phyloP scores from a whole-genome alignment of 2,329 filamentous ascomycete species.

The Akanthomyces muscarius region DNA sequence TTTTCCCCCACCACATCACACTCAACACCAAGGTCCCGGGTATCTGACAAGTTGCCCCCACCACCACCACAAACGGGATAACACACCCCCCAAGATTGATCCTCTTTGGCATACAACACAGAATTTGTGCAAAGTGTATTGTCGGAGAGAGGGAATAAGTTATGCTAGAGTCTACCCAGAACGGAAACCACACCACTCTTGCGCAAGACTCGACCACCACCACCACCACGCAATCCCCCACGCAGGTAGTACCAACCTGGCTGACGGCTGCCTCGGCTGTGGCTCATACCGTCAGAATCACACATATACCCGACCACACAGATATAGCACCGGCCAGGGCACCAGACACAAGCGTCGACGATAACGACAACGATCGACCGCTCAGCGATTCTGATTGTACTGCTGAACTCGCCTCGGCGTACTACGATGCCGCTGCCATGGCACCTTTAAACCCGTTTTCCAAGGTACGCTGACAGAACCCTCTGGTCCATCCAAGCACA shows the following conservation, averaged over 20 bases:
- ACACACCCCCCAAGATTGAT: no score
- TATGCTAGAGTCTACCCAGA: constrained; percentile 9
- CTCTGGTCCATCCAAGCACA: not conserved
- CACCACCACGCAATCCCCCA: not conserved
- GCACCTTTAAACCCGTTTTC: constrained; percentile 52
- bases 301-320: constrained; percentile 3
- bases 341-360: not conserved
- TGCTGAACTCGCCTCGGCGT: constrained; percentile 38
- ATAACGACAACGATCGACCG: not conserved
- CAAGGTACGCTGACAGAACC: constrained; percentile 40
- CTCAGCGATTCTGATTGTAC: not conserved
- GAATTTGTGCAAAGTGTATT: not conserved
- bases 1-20: no score
- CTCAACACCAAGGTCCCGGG: not conserved
- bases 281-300: constrained; percentile 11
- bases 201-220: not conserved
- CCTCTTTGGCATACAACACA: no score
- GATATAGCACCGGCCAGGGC: not conserved
- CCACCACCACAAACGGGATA: no score
- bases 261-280: constrained; percentile 13
- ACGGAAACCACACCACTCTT: not conserved
- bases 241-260: constrained; percentile 1
- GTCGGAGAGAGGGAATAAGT: not conserved
- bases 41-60: not conserved
- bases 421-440: constrained; percentile 57